Base-by-base conservation (phyloP, 2,329 filamentous ascomycete species). In the Emmonsiellopsis sp. region DNA sequence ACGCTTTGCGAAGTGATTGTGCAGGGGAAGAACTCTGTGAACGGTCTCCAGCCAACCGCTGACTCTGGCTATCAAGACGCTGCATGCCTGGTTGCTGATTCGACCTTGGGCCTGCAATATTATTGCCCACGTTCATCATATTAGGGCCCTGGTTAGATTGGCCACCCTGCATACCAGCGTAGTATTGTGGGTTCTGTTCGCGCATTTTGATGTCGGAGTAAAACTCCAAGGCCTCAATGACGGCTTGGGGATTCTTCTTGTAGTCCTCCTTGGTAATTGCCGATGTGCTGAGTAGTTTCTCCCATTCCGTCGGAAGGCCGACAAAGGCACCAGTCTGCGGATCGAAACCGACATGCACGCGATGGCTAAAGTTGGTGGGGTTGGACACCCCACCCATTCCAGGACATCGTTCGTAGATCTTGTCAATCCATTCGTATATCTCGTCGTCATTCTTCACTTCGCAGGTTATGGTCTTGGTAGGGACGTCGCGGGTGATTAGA, bases 261-360 rank as follows among this genome's bases (percentile, higher is more conserved):
- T 97, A 97, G 69, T 98, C 93, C 65, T 98, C 93, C 72, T 96
- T 95, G 55, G 93, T 97, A 65, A 98, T 93, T 55, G 93, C 93
- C 2, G 93, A 97, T 7, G 90, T 91, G 65, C 93, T 97, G 61
- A 98, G 79, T 50, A 98, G 79, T 71, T 94, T 94, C 66, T 95
- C 93, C 93, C 93, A 98, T 75, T 98, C 93, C 5, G 89, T 85
- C 1, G 93, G 93, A 61, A 98, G 73, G 40, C 93, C 93, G 47
- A 95, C 89, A 65, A 98, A 98, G 61, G 93, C 90, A 59, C 93
- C 93, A 2, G 89, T 95, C 63, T 90, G 86, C 30, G 92, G 90
- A 68, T 98, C 93, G 67, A 97, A 98, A 56, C 93, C 93, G 60
- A 98, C 93, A 69, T 98, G 93, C 26, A 98, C 91, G 46, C 91